Evolutionary conservation across 495 filamentous ascomycete genomes (phyloP).

Genomic region (Darksidea phi): DNA sequence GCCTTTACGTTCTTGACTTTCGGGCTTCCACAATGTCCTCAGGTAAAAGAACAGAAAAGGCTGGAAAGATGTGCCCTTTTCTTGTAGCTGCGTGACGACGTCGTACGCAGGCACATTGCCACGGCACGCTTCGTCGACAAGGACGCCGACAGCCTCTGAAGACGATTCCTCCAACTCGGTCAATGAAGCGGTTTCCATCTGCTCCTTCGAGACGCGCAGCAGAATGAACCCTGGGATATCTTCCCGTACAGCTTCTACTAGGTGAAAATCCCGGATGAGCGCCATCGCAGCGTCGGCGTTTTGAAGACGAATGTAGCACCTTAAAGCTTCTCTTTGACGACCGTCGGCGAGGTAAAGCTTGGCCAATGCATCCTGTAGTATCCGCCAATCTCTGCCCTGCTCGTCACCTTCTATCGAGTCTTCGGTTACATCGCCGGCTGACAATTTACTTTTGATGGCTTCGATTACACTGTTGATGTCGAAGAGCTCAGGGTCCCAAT

Average conservation of each 20-base stretch:
- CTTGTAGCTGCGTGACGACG: slow-evolving; percentile 72
- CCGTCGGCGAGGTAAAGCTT: slow-evolving; percentile 78
- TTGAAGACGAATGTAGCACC: slow-evolving; percentile 83
- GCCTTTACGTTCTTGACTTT: slow-evolving; percentile 50
- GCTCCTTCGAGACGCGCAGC: slow-evolving; percentile 74
- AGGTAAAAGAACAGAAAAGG: slow-evolving; percentile 89
- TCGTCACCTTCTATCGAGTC: slow-evolving; percentile 66
- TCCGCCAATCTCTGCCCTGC: slow-evolving; percentile 74
- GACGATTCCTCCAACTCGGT: slow-evolving; percentile 74
- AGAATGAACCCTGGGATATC: slow-evolving; percentile 87
- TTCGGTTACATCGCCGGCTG: slow-evolving; percentile 63
- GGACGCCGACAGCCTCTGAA: slow-evolving; percentile 75
- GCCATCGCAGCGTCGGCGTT: slow-evolving; percentile 86
- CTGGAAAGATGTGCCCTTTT: slow-evolving; percentile 45
- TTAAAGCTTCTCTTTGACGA: slow-evolving; percentile 76
- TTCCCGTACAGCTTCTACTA: slow-evolving; percentile 81
- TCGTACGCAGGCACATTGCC: slow-evolving; percentile 76
- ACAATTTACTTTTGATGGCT: slow-evolving; percentile 71
- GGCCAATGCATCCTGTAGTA: slow-evolving; percentile 77
- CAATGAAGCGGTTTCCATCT: slow-evolving; percentile 62
- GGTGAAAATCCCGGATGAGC: slow-evolving; percentile 76
- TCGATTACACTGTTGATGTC: slow-evolving; percentile 66
- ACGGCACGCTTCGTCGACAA: slow-evolving; percentile 86
- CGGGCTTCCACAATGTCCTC: slow-evolving; percentile 75
- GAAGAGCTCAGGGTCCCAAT: slow-evolving; percentile 83